Conservation (phyloP, 2,329 filamentous ascomycete species). For the Apiospora rasikravindrae region DNA sequence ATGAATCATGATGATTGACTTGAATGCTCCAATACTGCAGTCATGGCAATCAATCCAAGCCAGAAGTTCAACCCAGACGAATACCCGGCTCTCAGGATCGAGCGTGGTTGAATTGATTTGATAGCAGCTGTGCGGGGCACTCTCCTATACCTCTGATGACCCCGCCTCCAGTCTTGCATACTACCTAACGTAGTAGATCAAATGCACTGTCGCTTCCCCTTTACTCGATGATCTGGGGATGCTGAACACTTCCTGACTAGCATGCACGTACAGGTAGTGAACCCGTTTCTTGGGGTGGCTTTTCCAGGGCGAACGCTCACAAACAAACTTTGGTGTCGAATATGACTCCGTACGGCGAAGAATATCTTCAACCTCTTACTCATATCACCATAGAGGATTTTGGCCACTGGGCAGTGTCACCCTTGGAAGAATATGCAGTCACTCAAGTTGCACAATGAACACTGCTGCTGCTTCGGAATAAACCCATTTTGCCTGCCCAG, state of each 20-base stretch:
- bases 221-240: background rate
- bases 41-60: background rate
- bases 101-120: background rate
- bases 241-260: background rate
- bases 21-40: background rate
- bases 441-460: background rate
- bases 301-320: background rate
- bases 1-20: background rate
- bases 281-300: background rate
- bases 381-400: background rate
- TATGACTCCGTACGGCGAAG: background rate
- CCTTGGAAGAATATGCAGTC: background rate
- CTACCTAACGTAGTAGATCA: too few relatives aligned
- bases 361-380: background rate
- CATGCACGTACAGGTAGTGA: background rate
- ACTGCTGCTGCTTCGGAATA: background rate
- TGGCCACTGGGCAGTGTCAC: background rate
- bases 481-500: background rate
- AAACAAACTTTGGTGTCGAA: background rate
- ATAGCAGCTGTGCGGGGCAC: background rate
- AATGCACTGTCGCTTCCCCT: background rate
- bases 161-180: background rate
- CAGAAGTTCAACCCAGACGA: background rate
- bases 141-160: background rate
- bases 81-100: background rate